Percentiles rank a stretch among this genome's conserved stretches.
phyloP scores from a whole-genome alignment of 371 early-diverging fungal genomes.

The Mucor saturninus region DNA sequence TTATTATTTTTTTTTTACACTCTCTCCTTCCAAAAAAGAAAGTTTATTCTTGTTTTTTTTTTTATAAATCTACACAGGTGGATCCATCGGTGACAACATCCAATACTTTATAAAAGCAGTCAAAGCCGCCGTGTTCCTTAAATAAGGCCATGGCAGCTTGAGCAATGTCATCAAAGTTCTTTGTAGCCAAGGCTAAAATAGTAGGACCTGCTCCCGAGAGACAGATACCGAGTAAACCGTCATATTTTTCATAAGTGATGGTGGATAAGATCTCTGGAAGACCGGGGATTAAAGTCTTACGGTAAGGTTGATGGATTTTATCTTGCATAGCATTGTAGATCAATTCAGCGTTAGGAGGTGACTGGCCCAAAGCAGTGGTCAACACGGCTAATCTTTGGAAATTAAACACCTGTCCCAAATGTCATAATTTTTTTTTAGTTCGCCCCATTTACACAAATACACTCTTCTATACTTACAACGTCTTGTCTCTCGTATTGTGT shows the following conservation, averaged over 20 bases:
- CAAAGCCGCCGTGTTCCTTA: constrained; percentile 64
- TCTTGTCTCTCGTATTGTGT: constrained; percentile 74
- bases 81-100: constrained; percentile 80
- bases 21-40: neutral
- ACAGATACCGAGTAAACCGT: constrained; percentile 91
- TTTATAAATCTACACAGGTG: constrained; percentile 33
- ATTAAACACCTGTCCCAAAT: constrained; percentile 75
- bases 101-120: constrained; percentile 74
- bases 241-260: constrained; percentile 74
- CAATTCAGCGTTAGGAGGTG: constrained; percentile 70
- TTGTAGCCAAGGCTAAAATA: constrained; percentile 82
- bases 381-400: constrained; percentile 92
- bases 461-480: constrained; percentile 62
- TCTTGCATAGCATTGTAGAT: constrained; percentile 94
- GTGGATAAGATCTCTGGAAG: constrained; percentile 79
- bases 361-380: constrained; percentile 76
- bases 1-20: neutral
- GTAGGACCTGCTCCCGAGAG: constrained; percentile 97
- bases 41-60: neutral
- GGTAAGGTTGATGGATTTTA: constrained; percentile 92
- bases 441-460: neutral
- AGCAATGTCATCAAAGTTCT: constrained; percentile 80
- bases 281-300: constrained; percentile 91
- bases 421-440: neutral
- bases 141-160: constrained; percentile 68